phyloP scores from a whole-genome alignment of 1,139 yeast genomes.

The Debaryomyces udenii region DNA sequence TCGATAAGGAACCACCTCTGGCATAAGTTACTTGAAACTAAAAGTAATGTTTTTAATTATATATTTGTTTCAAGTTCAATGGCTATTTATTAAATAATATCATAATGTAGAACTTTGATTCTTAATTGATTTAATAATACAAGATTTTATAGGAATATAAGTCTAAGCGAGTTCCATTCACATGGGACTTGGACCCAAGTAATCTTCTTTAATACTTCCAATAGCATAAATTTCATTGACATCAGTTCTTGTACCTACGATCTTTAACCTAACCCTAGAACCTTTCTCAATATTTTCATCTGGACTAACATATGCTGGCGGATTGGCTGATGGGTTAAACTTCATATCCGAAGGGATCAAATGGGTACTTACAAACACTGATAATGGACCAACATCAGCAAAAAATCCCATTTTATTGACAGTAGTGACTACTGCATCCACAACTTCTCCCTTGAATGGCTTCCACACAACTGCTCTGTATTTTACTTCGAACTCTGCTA shows the following conservation, averaged over 20 bases:
- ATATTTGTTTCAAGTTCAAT: neutral
- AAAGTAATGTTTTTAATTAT: too few species aligned
- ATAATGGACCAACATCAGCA: conserved; percentile 96
- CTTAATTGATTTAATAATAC: conserved; percentile 7
- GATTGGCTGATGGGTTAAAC: conserved; percentile 93
- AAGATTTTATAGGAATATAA: neutral
- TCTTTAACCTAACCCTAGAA: conserved; percentile 88
- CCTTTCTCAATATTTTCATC: conserved; percentile 96
- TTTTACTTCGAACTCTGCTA: conserved; percentile 95
- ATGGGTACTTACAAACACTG: conserved; percentile 93
- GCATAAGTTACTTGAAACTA: too few species aligned
- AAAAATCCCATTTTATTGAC: conserved; percentile 97
- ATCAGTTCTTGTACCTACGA: conserved; percentile 96
- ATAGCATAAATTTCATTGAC: conserved; percentile 97
- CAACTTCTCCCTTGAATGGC: conserved; percentile 98
- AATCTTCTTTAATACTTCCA: conserved; percentile 97
- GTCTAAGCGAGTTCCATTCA: conserved; percentile 16
- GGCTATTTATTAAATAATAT: conserved; percentile 3
- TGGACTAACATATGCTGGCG: conserved; percentile 97
- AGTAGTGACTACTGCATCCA: conserved; percentile 92
- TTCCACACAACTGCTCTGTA: conserved; percentile 98
- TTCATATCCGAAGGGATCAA: conserved; percentile 93
- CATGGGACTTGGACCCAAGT: conserved; percentile 76
- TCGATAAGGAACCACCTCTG: neutral
- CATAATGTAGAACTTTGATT: conserved; percentile 2